Evolutionary conservation across 192 early-diverging fungal genomes (phyloP).

Genomic region (Entomortierella parvispora): DNA sequence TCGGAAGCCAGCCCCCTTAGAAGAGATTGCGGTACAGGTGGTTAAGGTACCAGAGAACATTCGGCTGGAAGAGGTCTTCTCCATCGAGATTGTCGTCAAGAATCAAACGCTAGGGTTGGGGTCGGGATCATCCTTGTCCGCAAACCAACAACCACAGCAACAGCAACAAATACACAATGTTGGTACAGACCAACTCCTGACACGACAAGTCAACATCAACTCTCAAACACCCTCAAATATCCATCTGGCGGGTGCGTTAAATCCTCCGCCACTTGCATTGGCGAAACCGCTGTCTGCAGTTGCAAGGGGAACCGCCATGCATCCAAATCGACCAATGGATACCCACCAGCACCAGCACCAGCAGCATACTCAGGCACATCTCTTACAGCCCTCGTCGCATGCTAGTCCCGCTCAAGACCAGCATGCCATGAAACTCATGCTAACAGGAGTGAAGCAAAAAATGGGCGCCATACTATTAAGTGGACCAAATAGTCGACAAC

Average conservation of each 20-base stretch:
- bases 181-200: constrained; percentile 6
- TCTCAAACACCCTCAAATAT: background rate
- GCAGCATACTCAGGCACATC: constrained; percentile 4
- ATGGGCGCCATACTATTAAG: constrained; percentile 81
- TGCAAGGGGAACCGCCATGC: constrained; percentile 26
- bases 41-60: constrained; percentile 56
- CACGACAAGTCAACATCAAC: background rate
- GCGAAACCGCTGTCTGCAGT: constrained; percentile 39
- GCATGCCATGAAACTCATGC: constrained; percentile 61
- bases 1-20: constrained; percentile 81
- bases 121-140: background rate
- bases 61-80: constrained; percentile 71
- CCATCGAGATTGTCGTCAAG: constrained; percentile 60
- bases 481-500: constrained; percentile 62
- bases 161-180: constrained; percentile 3
- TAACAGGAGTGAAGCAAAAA: constrained; percentile 77
- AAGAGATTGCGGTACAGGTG: constrained; percentile 74
- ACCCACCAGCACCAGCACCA: constrained; percentile 6
- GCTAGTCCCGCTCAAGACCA: constrained; percentile 17
- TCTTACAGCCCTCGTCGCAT: background rate
- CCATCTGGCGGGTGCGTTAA: constrained; percentile 4
- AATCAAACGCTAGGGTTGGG: constrained; percentile 32
- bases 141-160: constrained; percentile 11
- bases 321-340: constrained; percentile 18
- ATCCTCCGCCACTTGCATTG: constrained; percentile 1